phyloP scores from a whole-genome alignment of 2,329 filamentous ascomycete species.

The Penicillium olsonii region DNA sequence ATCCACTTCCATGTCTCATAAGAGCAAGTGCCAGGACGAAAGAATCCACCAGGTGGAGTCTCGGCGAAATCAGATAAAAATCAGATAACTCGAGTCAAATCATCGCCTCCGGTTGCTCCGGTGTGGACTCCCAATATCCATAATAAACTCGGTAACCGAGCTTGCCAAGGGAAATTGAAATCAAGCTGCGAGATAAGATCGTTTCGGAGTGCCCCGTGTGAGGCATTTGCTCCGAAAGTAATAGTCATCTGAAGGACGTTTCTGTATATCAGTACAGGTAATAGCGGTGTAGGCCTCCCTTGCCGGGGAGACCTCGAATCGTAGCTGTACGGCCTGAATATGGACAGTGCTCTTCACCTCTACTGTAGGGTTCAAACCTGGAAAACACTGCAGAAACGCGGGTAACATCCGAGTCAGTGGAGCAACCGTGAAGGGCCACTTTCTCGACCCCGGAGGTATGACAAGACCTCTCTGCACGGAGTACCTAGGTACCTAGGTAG shows the following conservation, averaged over 20 bases:
- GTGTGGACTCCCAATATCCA: slow-evolving; percentile 19
- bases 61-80: slow-evolving; percentile 27
- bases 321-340: no score
- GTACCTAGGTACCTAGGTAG: no score
- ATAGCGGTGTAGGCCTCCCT: no score
- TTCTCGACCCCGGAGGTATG: no score
- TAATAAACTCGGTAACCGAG: slow-evolving; percentile 20
- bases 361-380: no score
- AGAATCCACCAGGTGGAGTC: slow-evolving; percentile 25
- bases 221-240: not conserved
- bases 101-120: slow-evolving; percentile 13
- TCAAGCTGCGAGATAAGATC: slow-evolving; percentile 9
- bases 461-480: no score
- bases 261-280: no score
- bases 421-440: no score
- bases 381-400: no score
- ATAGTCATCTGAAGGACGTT: not conserved
- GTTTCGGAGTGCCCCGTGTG: not conserved
- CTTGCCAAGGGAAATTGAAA: slow-evolving; percentile 15
- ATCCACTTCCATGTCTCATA: slow-evolving; percentile 8
- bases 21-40: slow-evolving; percentile 1
- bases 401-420: no score
- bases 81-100: slow-evolving; percentile 18
- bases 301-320: no score
- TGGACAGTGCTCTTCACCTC: no score